These are phyloP conservation scores for Dendrothele bispora DNA, from an alignment of 768 basidiomycete species.

Conservation along the genomic window DNA sequence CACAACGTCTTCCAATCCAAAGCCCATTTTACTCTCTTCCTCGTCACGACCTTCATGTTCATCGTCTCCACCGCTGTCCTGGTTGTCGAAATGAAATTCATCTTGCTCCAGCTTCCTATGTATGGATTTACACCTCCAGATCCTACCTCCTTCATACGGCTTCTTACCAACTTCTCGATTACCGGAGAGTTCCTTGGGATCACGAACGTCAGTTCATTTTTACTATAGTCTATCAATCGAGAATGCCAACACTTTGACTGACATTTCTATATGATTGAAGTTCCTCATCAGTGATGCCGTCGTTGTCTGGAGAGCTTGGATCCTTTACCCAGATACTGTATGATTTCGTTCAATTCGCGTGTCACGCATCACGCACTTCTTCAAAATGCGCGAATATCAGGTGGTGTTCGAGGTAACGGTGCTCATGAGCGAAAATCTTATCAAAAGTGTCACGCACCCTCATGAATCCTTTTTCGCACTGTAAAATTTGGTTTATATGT, in stretches of 20 bases:
- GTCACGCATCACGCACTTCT: too few species aligned
- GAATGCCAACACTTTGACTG: neutral
- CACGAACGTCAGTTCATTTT: neutral
- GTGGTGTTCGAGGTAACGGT: too few species aligned
- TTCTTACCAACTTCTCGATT: neutral
- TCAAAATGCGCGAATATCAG: too few species aligned
- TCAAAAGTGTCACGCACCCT: too few species aligned
- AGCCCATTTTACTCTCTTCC: neutral
- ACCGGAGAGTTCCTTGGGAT: neutral
- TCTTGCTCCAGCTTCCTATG: neutral
- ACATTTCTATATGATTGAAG: neutral
- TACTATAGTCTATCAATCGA: too few species aligned
- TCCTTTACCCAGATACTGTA: neutral
- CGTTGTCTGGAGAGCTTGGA: conserved; percentile 1
- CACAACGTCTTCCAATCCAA: neutral
- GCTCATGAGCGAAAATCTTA: too few species aligned
- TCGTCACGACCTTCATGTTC: neutral
- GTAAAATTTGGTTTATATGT: too few species aligned
- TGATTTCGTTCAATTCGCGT: too few species aligned
- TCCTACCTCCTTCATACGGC: neutral
- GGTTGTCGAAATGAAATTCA: neutral
- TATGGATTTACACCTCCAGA: neutral
- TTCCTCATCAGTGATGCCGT: neutral
- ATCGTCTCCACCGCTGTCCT: neutral
- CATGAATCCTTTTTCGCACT: too few species aligned